phyloP scores from a whole-genome alignment of 805 yeast species.

The Alloascoidea hylecoeti region DNA sequence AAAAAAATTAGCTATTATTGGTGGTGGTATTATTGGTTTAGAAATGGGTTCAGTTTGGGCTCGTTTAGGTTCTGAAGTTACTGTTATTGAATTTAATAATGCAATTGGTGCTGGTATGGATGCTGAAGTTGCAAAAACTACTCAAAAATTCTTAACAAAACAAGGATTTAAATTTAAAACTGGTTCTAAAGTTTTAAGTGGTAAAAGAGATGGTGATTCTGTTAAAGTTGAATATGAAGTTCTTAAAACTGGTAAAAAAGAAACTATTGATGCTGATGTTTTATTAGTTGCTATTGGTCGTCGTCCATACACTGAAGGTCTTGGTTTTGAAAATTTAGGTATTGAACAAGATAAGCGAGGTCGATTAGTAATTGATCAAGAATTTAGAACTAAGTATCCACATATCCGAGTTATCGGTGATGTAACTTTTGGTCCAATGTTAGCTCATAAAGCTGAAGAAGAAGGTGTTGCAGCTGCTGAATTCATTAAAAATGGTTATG shows the following conservation, averaged over 20 bases:
- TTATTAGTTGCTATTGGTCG: conserved; percentile 96
- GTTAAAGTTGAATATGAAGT: conserved; percentile 85
- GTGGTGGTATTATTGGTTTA: conserved; percentile 98
- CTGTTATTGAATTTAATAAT: conserved; percentile 80
- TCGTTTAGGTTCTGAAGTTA: conserved; percentile 90
- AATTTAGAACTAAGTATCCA: conserved; percentile 82
- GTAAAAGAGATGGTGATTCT: conserved; percentile 75
- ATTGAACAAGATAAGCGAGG: conserved; percentile 87
- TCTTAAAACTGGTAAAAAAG: conserved; percentile 73
- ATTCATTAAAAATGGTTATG: conserved; percentile 83
- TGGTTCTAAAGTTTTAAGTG: conserved; percentile 83
- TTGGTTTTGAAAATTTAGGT: conserved; percentile 80
- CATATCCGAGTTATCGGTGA: conserved; percentile 98
- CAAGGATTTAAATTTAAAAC: conserved; percentile 92
- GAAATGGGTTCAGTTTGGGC: conserved; percentile 99
- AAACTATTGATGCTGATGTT: conserved; percentile 77
- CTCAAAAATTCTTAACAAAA: conserved; percentile 82
- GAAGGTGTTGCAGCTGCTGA: conserved; percentile 99
- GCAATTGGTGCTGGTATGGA: conserved; percentile 99
- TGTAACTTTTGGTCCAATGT: conserved; percentile 96
- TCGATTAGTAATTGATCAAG: conserved; percentile 85
- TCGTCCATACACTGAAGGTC: conserved; percentile 89
- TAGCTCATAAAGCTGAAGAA: conserved; percentile 99
- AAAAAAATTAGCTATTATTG: conserved; percentile 82
- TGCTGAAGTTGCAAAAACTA: conserved; percentile 79